Evolutionary conservation across 768 basidiomycete genomes (phyloP), one percentile per base, ranked within the genome.

Genomic region (Tylopilus vinaceipallidus): DNA sequence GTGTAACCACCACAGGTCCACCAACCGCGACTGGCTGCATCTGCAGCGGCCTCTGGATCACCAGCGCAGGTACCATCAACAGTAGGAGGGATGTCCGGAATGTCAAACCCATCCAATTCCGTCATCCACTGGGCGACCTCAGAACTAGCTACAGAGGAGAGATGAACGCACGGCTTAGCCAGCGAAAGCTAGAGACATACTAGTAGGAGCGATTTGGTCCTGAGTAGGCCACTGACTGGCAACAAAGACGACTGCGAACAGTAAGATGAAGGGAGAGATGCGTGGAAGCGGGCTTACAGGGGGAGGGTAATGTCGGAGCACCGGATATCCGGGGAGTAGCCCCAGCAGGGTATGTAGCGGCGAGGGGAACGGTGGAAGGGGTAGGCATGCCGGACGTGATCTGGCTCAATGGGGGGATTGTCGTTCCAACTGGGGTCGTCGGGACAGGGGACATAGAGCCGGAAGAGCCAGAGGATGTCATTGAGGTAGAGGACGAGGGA

Each of bases 1-100:
- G 83, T 83, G 58, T 74, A 75, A 11, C 85, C 85, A 60, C 90
- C 88, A 59, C 91, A 95, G 24, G 92, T 89, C 91, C 91, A 95
- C 91, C 91, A 95, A 37, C 91, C 91, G 56, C 81, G 81, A 38
- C 66, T 66, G n/a, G 77, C 70, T 29, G 84, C 80, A 37, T 84
- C 66, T 0, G 78, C 71, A 5, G 79, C 81, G 4, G 81, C 79
- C 7, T 59, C 64, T 20, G 84, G 75, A 57, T 89, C 80, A 42
- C 75, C 74, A 12, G 57, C 71, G 64, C 91, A 94, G 2, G 83
- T 78, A n/a, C 87, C 87, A 51, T 89, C 82, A 3, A 58, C 60
- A 0, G 87, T 92, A 5, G 80, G 80, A 8, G 64, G n/a, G 20
- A 87, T 57, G 51, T 81, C 58, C 1, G 92, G 92, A 50, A 93